phyloP scores from a whole-genome alignment of 441 rosid species.

The Populus hybrid region DNA sequence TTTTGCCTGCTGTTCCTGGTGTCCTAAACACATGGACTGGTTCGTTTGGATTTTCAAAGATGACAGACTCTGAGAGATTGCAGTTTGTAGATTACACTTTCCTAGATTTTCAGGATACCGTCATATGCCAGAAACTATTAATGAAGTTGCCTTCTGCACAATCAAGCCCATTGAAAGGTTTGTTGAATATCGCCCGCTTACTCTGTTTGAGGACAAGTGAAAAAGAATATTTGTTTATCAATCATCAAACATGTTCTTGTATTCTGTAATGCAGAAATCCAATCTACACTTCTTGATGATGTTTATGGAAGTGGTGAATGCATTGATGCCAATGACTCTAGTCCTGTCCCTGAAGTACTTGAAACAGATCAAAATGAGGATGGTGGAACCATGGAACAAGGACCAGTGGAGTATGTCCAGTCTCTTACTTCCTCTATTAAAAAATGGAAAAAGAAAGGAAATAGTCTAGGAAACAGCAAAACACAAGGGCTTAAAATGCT shows the following conservation, averaged over 20 bases:
- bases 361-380: slow-evolving; percentile 35
- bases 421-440: slow-evolving; percentile 22
- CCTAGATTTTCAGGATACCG: slow-evolving; percentile 70
- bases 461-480: neutral
- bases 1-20: slow-evolving; percentile 75
- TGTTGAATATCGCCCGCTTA: neutral
- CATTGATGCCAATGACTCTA: slow-evolving; percentile 34
- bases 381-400: slow-evolving; percentile 29
- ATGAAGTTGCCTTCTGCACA: slow-evolving; percentile 25
- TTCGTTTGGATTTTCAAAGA: slow-evolving; percentile 73
- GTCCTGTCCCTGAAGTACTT: slow-evolving; percentile 34
- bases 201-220: slow-evolving; percentile 5
- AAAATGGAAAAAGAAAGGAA: neutral
- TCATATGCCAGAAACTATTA: slow-evolving; percentile 65
- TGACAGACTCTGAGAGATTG: slow-evolving; percentile 48
- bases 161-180: slow-evolving; percentile 38
- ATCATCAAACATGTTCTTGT: slow-evolving; percentile 6
- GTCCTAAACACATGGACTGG: slow-evolving; percentile 66
- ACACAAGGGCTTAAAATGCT: neutral
- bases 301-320: slow-evolving; percentile 21
- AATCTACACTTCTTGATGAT: slow-evolving; percentile 23
- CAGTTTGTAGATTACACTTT: slow-evolving; percentile 48
- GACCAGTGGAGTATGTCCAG: slow-evolving; percentile 34
- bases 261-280: slow-evolving; percentile 34
- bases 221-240: neutral